phyloP scores from a whole-genome alignment of 23 red algal genomes.

The Chondrus crispus region DNA sequence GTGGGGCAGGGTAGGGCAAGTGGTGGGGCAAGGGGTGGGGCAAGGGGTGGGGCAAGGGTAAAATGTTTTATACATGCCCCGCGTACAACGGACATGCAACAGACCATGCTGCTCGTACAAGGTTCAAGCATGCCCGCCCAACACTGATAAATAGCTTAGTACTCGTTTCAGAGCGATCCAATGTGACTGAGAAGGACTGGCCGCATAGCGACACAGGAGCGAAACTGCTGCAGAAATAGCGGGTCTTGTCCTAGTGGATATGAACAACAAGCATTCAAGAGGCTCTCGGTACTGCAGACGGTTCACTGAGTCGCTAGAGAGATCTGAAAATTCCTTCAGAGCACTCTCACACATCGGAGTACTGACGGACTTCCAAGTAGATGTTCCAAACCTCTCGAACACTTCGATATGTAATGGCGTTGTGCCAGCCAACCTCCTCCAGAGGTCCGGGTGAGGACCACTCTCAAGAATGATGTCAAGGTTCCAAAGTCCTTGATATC shows the following conservation, averaged over 20 bases:
- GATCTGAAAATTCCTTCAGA: neutral
- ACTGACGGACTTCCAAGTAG: neutral
- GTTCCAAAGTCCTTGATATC: neutral
- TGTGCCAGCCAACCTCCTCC: neutral
- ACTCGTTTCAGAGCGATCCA: neutral
- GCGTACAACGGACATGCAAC: too few relatives aligned
- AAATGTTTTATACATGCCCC: too few relatives aligned
- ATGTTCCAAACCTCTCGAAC: neutral
- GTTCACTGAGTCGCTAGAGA: neutral
- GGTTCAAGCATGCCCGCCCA: too few relatives aligned
- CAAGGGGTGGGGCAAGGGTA: too few relatives aligned
- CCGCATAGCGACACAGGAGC: neutral
- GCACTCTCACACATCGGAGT: neutral
- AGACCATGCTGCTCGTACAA: too few relatives aligned
- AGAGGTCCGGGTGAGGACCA: neutral
- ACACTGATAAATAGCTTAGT: too few relatives aligned
- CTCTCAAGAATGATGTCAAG: neutral
- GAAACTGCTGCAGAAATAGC: neutral
- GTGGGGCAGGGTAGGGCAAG: too few relatives aligned
- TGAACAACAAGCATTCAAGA: neutral
- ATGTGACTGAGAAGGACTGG: neutral
- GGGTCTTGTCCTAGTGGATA: neutral
- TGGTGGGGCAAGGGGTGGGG: too few relatives aligned
- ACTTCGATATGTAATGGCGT: neutral
- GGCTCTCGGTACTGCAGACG: neutral